A percentile compares a stretch with the other conserved stretches of the same genome.
phyloP scores from a whole-genome alignment of 129 eudicot genomes.

The Oenanthe sinensis region DNA sequence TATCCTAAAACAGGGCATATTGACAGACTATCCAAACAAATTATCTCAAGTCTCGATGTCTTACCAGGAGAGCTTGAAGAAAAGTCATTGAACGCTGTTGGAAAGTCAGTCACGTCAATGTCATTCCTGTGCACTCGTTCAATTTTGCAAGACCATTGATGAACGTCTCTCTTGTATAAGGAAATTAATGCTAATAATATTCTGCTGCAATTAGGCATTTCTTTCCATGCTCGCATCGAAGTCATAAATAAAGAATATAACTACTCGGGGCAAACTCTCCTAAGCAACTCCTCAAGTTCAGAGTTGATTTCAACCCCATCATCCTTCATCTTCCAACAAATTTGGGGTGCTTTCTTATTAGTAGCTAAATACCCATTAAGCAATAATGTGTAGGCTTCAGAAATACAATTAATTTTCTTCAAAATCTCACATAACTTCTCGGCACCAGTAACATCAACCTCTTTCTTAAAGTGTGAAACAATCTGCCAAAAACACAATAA shows the following conservation, averaged over 20 bases:
- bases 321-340: background rate
- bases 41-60: background rate
- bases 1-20: background rate
- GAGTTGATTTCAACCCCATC: conserved; percentile 22
- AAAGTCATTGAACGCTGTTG: background rate
- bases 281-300: conserved; percentile 32
- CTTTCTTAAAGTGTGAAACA: conserved; percentile 35
- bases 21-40: background rate
- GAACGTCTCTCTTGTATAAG: background rate
- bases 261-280: background rate
- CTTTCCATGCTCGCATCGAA: background rate
- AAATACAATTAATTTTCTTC: conserved; percentile 8
- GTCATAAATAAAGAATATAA: background rate
- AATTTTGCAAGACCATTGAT: background rate
- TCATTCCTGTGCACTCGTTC: background rate
- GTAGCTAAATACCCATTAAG: background rate
- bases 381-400: conserved; percentile 1
- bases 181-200: background rate
- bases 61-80: background rate
- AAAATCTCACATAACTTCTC: conserved; percentile 1
- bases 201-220: background rate
- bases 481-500: no score
- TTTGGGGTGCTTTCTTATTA: background rate
- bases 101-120: background rate
- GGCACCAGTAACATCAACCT: conserved; percentile 24